A percentile compares a stretch with the other conserved stretches of the same genome.
phyloP scores from a whole-genome alignment of 2,329 filamentous ascomycete species.

The Scortechinia acanthostroma region DNA sequence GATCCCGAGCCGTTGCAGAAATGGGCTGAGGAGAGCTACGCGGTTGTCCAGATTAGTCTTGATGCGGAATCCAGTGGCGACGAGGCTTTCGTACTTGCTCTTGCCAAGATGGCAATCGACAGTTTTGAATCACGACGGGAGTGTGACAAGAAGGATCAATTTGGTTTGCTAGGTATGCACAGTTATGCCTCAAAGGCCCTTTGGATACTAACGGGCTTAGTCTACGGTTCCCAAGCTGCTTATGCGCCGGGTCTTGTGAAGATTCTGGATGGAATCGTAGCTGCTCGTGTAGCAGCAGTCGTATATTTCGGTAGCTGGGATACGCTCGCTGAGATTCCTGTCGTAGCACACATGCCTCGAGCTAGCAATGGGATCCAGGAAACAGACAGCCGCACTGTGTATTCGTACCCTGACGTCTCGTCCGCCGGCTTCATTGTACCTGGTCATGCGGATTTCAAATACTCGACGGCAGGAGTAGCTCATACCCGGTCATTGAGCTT shows the following conservation, averaged over 20 bases:
- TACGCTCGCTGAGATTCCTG: constrained; percentile 10
- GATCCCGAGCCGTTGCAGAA: constrained; percentile 51
- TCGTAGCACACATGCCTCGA: constrained; percentile 17
- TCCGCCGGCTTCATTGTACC: constrained; percentile 38
- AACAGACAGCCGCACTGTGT: constrained; percentile 11
- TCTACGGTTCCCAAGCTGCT: constrained; percentile 10
- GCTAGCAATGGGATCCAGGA: constrained; percentile 6
- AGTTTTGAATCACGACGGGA: constrained; percentile 11
- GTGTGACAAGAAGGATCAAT: constrained; percentile 12
- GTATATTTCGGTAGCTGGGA: constrained; percentile 17
- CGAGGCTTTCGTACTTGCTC: constrained; percentile 8
- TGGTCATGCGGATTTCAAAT: constrained; percentile 38
- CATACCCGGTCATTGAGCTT: constrained; percentile 63
- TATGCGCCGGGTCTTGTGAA: constrained; percentile 11
- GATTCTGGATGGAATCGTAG: constrained; percentile 9
- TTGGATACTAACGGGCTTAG: no score
- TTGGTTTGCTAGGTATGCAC: constrained; percentile 20
- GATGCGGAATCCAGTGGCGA: constrained; percentile 3
- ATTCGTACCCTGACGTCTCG: constrained; percentile 33
- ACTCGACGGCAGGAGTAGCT: constrained; percentile 45
- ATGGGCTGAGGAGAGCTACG: constrained; percentile 67
- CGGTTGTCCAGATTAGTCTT: constrained; percentile 42
- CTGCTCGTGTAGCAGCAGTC: constrained; percentile 17
- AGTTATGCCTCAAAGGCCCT: no score
- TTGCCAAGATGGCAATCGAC: constrained; percentile 10